Base-by-base conservation (phyloP, 805 yeast genomes). In the Blastobotrys chiropterorum region DNA sequence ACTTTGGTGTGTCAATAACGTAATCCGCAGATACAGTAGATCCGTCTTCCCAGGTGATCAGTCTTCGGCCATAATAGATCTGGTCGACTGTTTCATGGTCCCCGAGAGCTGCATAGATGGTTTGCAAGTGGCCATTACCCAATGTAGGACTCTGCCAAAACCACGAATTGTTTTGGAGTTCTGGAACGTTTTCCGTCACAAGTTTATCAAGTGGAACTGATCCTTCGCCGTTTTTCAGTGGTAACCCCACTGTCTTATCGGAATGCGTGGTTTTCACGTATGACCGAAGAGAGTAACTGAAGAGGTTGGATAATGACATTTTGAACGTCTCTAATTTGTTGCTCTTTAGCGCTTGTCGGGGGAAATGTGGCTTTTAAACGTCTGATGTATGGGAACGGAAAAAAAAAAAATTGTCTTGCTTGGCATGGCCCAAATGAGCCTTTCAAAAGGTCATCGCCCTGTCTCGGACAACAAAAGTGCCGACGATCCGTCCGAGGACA, bases 1-100 rank as follows among this genome's bases (percentile, higher is more conserved):
- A 48, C 19, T 47, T 47, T 11, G 66, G 67, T 17, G 63, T 56
- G 2, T 78, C 67, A 7, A 84, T 73, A 2, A 78, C 86, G 75
- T 84, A 82, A 69, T 90, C 97, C 15, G 86, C 78, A 14, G 94
- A 80, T 52, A 85, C 80, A 26, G 79, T 74, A 4, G 92, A 92
- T 8, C 84, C 85, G 61, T 89, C 96, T 52, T 78, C 78, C 38
- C 66, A 66, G 44, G 81, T 70, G 7, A 85, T 62, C 59, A 85
- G 80, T 60, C 97, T 76, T 60, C 97, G 76, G 1, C 95, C 95
- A 58, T 89, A 90, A 65, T 80, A 80, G 1, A 86, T 78, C 43
- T 70, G 69, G 56, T 83, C 84, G 26, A 67, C 66, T 42, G 71
- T 69, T n/a, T 79, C 71, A 52, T 77, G 76, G 51, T 75, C 75